Evolutionary conservation across 2,329 filamentous ascomycete genomes (phyloP), one percentile per base, ranked within the genome.

Genomic region (Cercospora sp.): DNA sequence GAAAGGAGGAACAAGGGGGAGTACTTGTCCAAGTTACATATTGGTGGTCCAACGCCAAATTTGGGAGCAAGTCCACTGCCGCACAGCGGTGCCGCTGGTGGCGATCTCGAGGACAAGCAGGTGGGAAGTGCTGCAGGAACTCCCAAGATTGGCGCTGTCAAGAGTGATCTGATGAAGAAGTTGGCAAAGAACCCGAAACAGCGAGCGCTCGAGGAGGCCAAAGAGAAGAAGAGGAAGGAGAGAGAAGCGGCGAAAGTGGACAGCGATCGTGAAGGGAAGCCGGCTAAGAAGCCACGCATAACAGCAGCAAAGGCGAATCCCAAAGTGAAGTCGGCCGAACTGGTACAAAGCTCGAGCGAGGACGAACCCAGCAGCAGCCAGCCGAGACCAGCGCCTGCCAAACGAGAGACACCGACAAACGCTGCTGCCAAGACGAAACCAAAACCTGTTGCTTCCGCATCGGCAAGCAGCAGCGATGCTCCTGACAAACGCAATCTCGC

Each of bases 1-100:
- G 83, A 86, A 60, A 87, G 90, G 73, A 83, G 87, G 70, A 86
- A 86, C 55, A 88, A 89, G 74, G 87, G 87, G 60, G 88, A 85
- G 69, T 82, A 83, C 45, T 78, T 90, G 33, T 90, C 88, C 51
- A 84, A 84, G 65, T 82, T 89, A 67, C 85, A 87, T 67, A 81
- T 88, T 42, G 80, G 80, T 60, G 72, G 70, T 13, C 65, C 71
- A 12, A 77, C 76, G 23, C 76, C 77, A 10, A 73, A 67, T 36
- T 63, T 72, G 8, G 71, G 68, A 61, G 69, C 72, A n/a, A 78
- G 74, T 63, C 77, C 77, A n/a, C 28, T 75, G 63, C 69, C 70
- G 10, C 64, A 70, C n/a, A 31, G 26, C 16, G 53, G 53, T n/a
- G 48, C 48, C 5, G 69, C 53, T 6, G 72, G 73, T 18, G 69